Evolutionary conservation across 768 basidiomycete genomes (phyloP).

Genomic region (Suillus weaverae): DNA sequence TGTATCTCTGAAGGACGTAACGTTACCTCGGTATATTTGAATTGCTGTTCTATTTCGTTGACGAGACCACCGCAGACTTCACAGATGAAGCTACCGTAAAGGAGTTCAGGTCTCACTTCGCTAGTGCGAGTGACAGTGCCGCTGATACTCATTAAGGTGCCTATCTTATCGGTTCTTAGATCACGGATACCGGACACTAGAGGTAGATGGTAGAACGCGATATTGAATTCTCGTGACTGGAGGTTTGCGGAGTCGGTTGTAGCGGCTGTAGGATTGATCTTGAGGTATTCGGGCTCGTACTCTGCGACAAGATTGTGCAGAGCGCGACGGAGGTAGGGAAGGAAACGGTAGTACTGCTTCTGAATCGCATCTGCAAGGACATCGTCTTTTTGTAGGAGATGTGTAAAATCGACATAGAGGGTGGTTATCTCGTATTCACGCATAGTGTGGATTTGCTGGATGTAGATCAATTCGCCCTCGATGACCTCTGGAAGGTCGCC

Average conservation of each 20-base stretch:
- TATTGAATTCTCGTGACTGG: slow-evolving; percentile 88
- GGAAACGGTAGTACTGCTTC: slow-evolving; percentile 94
- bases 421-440: slow-evolving; percentile 93
- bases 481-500: slow-evolving; percentile 53
- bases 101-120: slow-evolving; percentile 93
- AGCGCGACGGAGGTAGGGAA: slow-evolving; percentile 91
- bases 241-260: slow-evolving; percentile 85
- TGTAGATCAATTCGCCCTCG: slow-evolving; percentile 74
- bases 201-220: slow-evolving; percentile 94
- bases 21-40: slow-evolving; percentile 95
- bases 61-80: slow-evolving; percentile 85
- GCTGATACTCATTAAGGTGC: slow-evolving; percentile 90
- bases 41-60: slow-evolving; percentile 96
- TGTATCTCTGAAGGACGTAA: neutral
- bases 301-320: slow-evolving; percentile 86
- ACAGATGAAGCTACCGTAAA: slow-evolving; percentile 93
- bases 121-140: slow-evolving; percentile 97
- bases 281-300: slow-evolving; percentile 92
- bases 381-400: slow-evolving; percentile 88
- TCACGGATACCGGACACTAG: slow-evolving; percentile 94
- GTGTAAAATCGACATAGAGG: slow-evolving; percentile 93
- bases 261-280: slow-evolving; percentile 89
- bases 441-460: slow-evolving; percentile 95
- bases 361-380: slow-evolving; percentile 92
- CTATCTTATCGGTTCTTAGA: slow-evolving; percentile 89